phyloP scores from a whole-genome alignment of 176 grass and related monocot species.

The Calamus simplicifolius region DNA sequence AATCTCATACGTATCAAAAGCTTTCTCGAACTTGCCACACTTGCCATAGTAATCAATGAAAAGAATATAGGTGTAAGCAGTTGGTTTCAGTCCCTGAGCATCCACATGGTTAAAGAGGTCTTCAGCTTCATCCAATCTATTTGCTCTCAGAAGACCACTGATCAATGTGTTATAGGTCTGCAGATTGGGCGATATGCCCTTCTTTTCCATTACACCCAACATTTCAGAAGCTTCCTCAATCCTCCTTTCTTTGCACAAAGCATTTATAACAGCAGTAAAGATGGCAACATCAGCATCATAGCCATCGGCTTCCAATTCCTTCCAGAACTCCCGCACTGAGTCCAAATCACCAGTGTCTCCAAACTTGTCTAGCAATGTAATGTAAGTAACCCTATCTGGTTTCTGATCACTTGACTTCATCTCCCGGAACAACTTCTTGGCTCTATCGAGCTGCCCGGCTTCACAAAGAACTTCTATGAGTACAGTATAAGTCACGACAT shows the following conservation, averaged over 20 bases:
- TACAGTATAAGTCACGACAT: slow-evolving; percentile 73
- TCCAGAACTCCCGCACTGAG: slow-evolving; percentile 56
- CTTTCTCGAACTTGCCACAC: slow-evolving; percentile 55
- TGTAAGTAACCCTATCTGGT: slow-evolving; percentile 77
- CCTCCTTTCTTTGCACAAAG: slow-evolving; percentile 67
- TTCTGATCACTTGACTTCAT: slow-evolving; percentile 70
- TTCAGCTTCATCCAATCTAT: slow-evolving; percentile 39
- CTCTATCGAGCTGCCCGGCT: slow-evolving; percentile 41
- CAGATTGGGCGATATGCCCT: slow-evolving; percentile 51
- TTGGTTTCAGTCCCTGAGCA: slow-evolving; percentile 60
- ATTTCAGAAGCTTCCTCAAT: slow-evolving; percentile 49
- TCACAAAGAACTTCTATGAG: slow-evolving; percentile 75
- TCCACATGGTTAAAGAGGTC: slow-evolving; percentile 68
- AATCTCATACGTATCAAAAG: slow-evolving; percentile 49
- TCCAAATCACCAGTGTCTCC: slow-evolving; percentile 54
- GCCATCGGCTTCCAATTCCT: slow-evolving; percentile 69
- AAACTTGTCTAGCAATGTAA: slow-evolving; percentile 75
- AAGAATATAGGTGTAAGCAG: slow-evolving; percentile 68
- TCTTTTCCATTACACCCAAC: slow-evolving; percentile 60
- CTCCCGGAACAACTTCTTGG: slow-evolving; percentile 78
- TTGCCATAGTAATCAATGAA: slow-evolving; percentile 91
- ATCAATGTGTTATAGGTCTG: slow-evolving; percentile 91
- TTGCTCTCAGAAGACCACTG: slow-evolving; percentile 58
- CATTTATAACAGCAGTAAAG: slow-evolving; percentile 53
- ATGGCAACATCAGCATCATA: slow-evolving; percentile 62